These are phyloP conservation scores for Fonsecaea monophora DNA, from an alignment of 2,329 filamentous ascomycete species.

Conservation along the genomic window DNA sequence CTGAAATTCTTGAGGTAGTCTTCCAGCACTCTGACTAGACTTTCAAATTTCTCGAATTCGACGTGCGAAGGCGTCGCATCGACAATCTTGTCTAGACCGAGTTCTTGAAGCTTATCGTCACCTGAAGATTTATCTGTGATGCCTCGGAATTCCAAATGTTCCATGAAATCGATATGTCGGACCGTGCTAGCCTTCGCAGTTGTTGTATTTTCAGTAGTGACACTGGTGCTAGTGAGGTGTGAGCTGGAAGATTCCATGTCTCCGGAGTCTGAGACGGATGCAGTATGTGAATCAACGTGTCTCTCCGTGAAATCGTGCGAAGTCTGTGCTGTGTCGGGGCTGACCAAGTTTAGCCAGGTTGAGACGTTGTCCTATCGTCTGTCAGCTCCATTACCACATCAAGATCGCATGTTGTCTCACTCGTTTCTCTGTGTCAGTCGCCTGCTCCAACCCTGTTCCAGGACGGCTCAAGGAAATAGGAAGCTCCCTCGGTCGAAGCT, in stretches of 20 bases:
- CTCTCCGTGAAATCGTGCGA: neutral
- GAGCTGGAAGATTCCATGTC: constrained; percentile 21
- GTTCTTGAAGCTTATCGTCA: constrained; percentile 14
- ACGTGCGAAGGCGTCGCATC: constrained; percentile 10
- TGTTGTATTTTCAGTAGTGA: constrained; percentile 12
- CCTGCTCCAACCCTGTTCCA: no score
- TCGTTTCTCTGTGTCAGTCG: no score
- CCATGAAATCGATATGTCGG: constrained; percentile 11
- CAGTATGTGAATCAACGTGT: neutral
- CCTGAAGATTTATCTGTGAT: constrained; percentile 13
- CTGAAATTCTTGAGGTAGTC: constrained; percentile 2
- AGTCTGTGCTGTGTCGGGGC: no score
- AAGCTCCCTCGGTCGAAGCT: no score
- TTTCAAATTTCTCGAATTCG: constrained; percentile 15
- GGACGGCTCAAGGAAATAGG: no score
- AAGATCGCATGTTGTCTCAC: no score
- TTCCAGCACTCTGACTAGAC: constrained; percentile 9
- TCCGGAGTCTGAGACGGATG: neutral
- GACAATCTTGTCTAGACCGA: constrained; percentile 11
- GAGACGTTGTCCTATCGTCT: no score
- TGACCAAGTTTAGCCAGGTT: no score
- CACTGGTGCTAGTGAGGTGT: constrained; percentile 1
- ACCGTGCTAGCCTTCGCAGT: constrained; percentile 15
- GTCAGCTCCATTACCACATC: no score
- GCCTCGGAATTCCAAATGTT: constrained; percentile 21